Evolutionary conservation across 768 basidiomycete species (phyloP), one percentile per base, ranked within the genome.

Genomic region (Rhodotorula paludigena): DNA sequence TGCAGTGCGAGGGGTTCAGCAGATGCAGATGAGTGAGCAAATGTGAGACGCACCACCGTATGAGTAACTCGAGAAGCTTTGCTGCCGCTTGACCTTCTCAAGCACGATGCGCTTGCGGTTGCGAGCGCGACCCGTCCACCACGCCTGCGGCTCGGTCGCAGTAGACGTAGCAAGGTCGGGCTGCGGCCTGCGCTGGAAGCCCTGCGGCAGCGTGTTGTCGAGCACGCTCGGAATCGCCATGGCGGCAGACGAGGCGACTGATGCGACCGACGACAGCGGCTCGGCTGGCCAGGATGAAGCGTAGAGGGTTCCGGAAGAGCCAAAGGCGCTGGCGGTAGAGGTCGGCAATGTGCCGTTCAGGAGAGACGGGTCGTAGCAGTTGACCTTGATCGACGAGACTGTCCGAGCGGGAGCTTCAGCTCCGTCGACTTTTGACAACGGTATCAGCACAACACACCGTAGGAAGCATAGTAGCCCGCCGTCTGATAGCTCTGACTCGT

Each of bases 391-490:
- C 2, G 28, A 32, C 2, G 64, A 58, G 30, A 71, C 69, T 70
- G 64, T 21, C 14, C 16, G 53, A 16, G 55, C 10, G n/a, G 15
- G n/a, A 28, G 5, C 15, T n/a, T n/a, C n/a, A 41, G 2, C 28
- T 42, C 11, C 23, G 49, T 33, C 25, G 49, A n/a, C 23, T 0
- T 6, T 25, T 7, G 16, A 47, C 14, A 47, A n/a, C n/a, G n/a
- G n/a, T 16, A 25, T 25, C 45, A 9, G 23, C 11, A 3, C 0
- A 21, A 47, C 52, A 66, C 30, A 21, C 75, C 72, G 60, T 74
- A 74, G 60, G 67, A 76, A 38, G 67, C 49, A 18, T 70, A 78
- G 52, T 74, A 77, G 23, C 76, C 77, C 25, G 72, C 68, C 36
- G 55, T 15, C 20, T 42, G 33, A 53, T 77, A 78, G 23, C 73